Conservation (phyloP, 2,329 filamentous ascomycete genomes). For the Neopestalotiopsis rosae region DNA sequence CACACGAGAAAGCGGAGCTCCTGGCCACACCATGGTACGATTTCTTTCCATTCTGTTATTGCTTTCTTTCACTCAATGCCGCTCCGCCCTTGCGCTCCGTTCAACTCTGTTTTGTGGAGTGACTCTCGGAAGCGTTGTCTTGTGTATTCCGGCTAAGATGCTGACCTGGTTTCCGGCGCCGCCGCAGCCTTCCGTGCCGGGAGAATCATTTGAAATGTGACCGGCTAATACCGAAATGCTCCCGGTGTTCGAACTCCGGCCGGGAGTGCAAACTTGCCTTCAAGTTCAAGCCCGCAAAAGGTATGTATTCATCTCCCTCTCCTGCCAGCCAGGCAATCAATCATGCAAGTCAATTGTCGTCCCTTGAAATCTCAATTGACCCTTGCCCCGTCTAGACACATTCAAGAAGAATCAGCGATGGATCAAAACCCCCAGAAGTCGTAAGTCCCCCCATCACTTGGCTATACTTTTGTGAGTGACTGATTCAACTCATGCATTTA, state of each 20-base stretch:
- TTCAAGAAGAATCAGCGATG: conserved; percentile 37
- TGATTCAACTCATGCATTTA: not conserved
- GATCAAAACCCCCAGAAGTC: conserved; percentile 32
- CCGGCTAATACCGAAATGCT: conserved; percentile 38
- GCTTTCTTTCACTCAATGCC: not conserved
- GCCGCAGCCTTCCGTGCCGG: conserved; percentile 49
- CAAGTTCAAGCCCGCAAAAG: conserved; percentile 40
- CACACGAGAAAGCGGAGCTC: conserved; percentile 34
- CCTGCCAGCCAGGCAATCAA: not conserved
- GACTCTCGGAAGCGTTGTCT: not conserved
- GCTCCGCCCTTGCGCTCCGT: conserved; percentile 1
- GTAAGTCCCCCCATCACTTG: conserved; percentile 24
- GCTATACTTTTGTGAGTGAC: not conserved
- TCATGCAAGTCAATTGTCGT: not conserved
- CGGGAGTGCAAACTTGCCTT: conserved; percentile 39
- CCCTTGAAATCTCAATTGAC: not conserved
- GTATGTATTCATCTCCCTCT: conserved; percentile 22
- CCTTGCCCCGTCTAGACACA: conserved; percentile 22
- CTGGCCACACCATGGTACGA: conserved; percentile 40
- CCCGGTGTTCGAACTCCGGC: conserved; percentile 37
- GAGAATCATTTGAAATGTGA: conserved; percentile 55
- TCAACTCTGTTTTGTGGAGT: conserved; percentile 16
- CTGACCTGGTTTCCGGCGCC: conserved; percentile 10
- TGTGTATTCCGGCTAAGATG: not conserved
- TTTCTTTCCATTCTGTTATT: not conserved